Conservation (phyloP, 108 stramenopile genomes). For the Mediolabrus comicus region DNA sequence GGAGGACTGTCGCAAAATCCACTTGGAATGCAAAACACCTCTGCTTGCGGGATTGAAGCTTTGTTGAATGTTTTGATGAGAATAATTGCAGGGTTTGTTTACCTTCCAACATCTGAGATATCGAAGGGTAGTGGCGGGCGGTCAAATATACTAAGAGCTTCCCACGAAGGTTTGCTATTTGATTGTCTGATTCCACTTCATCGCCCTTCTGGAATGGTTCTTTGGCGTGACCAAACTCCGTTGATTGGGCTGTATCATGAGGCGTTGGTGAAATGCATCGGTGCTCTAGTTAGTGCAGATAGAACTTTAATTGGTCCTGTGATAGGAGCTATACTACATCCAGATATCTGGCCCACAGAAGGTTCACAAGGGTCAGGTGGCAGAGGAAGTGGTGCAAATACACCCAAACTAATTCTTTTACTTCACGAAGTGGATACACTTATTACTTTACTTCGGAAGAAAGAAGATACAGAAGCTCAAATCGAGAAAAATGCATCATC, state of each 20-base stretch:
- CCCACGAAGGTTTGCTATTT: constrained; percentile 56
- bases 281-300: constrained; percentile 44
- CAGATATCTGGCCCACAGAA: constrained; percentile 69
- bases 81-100: constrained; percentile 53
- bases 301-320: constrained; percentile 42
- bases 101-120: neutral
- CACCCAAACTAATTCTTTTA: constrained; percentile 76
- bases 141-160: constrained; percentile 17
- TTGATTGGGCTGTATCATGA: constrained; percentile 80
- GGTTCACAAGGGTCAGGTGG: constrained; percentile 6
- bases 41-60: constrained; percentile 57
- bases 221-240: constrained; percentile 85
- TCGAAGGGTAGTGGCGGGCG: neutral
- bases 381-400: constrained; percentile 46
- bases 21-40: constrained; percentile 66
- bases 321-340: constrained; percentile 55
- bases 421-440: constrained; percentile 84
- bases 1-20: constrained; percentile 23
- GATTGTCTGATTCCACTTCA: constrained; percentile 76
- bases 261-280: constrained; percentile 69
- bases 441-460: constrained; percentile 43
- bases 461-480: constrained; percentile 9
- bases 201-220: constrained; percentile 74
- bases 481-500: constrained; percentile 8
- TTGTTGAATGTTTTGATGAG: constrained; percentile 56